A percentile compares a stretch with the other conserved stretches of the same genome.
These are phyloP conservation scores for Colletotrichum nymphaeae DNA, from an alignment of 2,329 filamentous ascomycete genomes.

Conservation along the genomic window DNA sequence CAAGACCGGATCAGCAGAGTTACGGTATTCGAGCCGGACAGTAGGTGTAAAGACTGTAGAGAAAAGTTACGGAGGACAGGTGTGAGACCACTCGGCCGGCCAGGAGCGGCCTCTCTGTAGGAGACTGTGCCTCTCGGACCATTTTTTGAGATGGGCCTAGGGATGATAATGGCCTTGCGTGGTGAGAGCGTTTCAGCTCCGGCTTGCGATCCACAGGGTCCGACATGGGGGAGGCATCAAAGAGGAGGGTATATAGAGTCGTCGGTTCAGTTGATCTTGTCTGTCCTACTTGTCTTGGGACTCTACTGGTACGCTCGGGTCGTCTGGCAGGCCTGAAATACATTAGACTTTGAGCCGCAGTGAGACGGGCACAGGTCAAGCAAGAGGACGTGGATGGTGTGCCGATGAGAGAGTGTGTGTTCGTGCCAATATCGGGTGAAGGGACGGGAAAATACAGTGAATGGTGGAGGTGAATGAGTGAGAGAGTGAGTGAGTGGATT, in stretches of 20 bases:
- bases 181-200: constrained; percentile 22
- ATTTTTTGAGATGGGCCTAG: not conserved
- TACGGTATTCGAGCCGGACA: no score
- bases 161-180: constrained; percentile 1
- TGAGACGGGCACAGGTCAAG: not conserved
- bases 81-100: constrained; percentile 6
- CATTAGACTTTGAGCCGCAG: not conserved
- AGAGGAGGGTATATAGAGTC: not conserved
- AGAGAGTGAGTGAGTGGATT: not conserved
- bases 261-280: not conserved
- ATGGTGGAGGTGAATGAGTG: not conserved
- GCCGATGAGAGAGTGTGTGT: not conserved
- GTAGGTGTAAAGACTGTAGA: no score
- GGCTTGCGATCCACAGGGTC: not conserved
- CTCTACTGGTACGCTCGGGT: not conserved
- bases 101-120: not conserved
- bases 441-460: not conserved
- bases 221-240: not conserved
- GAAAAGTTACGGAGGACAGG: not conserved
- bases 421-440: not conserved
- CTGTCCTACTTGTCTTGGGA: not conserved
- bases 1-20: constrained; percentile 8
- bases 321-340: not conserved
- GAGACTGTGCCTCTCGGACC: not conserved
- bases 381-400: not conserved